These are phyloP conservation scores for Hypoxylon sp. DNA, from an alignment of 2,329 filamentous ascomycete genomes.

Conservation along the genomic window DNA sequence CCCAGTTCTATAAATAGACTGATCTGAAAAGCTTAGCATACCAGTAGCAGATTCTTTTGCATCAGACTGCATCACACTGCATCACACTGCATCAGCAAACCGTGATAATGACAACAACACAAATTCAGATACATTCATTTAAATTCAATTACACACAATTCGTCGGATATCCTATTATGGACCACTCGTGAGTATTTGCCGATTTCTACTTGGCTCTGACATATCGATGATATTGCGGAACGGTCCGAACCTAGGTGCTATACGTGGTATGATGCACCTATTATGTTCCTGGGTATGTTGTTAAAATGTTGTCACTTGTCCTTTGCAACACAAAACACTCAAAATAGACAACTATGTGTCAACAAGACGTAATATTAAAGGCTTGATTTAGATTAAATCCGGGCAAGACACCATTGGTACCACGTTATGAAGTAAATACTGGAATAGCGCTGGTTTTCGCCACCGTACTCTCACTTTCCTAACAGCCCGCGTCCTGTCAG, in stretches of 20 bases:
- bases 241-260: neutral
- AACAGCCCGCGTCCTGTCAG: neutral
- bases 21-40: neutral
- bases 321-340: neutral
- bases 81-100: no score
- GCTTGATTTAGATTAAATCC: neutral
- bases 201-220: neutral
- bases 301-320: neutral
- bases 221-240: neutral
- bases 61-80: no score
- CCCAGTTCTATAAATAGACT: neutral
- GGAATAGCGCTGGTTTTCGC: neutral
- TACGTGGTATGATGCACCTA: neutral
- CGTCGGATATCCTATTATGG: neutral
- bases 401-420: neutral
- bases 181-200: neutral
- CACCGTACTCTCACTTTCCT: neutral
- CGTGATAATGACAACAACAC: neutral
- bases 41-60: neutral
- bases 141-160: neutral
- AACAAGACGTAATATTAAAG: neutral
- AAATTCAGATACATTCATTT: neutral
- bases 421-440: neutral
- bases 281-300: neutral
- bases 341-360: neutral